phyloP scores from a whole-genome alignment of 768 basidiomycete genomes.

The Collybia sp. region DNA sequence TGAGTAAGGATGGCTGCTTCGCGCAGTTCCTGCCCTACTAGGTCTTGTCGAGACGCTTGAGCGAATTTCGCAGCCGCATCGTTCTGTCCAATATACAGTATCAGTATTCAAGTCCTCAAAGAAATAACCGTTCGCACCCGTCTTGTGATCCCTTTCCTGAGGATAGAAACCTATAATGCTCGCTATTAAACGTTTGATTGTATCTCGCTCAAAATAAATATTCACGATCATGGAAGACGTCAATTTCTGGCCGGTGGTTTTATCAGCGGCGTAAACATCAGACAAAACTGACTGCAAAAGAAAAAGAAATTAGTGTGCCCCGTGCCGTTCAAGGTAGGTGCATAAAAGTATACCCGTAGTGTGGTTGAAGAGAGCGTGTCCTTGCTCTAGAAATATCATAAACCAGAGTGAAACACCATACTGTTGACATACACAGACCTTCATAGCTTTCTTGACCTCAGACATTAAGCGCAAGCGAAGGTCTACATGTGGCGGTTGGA shows the following conservation, averaged over 20 bases:
- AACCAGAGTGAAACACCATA: no score
- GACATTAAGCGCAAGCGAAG: constrained; percentile 45
- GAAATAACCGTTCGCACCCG: constrained; percentile 42
- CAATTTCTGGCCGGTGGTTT: constrained; percentile 37
- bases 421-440: constrained; percentile 38
- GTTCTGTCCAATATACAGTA: constrained; percentile 28
- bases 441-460: constrained; percentile 65
- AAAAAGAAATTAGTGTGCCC: not conserved
- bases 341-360: constrained; percentile 50
- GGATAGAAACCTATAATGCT: constrained; percentile 31
- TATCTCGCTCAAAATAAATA: not conserved
- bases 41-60: constrained; percentile 55
- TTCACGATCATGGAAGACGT: constrained; percentile 42
- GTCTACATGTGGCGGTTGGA: constrained; percentile 25
- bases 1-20: constrained; percentile 52
- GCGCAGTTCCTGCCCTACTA: constrained; percentile 55
- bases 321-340: not conserved
- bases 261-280: constrained; percentile 67
- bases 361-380: constrained; percentile 53
- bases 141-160: constrained; percentile 53
- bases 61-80: constrained; percentile 56
- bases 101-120: not conserved
- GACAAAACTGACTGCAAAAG: constrained; percentile 55
- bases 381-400: constrained; percentile 47
- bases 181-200: constrained; percentile 1